These are phyloP conservation scores for Suhomyces faveliae DNA, from an alignment of 805 yeast species.

Conservation along the genomic window DNA sequence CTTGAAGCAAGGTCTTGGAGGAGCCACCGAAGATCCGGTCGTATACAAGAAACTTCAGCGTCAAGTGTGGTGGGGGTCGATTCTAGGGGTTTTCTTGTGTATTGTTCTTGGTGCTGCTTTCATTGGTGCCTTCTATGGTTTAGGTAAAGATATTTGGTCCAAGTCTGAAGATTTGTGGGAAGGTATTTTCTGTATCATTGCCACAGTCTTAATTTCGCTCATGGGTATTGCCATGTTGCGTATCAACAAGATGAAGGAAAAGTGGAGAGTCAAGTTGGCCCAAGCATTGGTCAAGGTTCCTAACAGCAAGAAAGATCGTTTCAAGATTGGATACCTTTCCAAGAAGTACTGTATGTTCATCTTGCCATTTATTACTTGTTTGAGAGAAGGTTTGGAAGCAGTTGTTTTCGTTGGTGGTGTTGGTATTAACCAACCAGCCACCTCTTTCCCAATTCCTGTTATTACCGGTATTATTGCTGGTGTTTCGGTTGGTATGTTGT, in stretches of 20 bases:
- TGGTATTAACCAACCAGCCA: constrained; percentile 45
- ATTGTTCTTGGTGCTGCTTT: constrained; percentile 85
- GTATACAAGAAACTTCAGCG: constrained; percentile 60
- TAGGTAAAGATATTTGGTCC: constrained; percentile 82
- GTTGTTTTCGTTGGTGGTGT: constrained; percentile 48
- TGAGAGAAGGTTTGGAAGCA: constrained; percentile 34
- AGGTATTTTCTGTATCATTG: constrained; percentile 89
- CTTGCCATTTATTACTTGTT: constrained; percentile 25
- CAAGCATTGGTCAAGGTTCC: constrained; percentile 69
- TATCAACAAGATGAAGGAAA: constrained; percentile 92
- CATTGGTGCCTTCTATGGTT: constrained; percentile 87
- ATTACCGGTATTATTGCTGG: constrained; percentile 84
- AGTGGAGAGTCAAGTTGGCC: constrained; percentile 96
- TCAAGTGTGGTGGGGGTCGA: constrained; percentile 88
- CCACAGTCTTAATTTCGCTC: constrained; percentile 80
- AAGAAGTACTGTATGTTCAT: constrained; percentile 27
- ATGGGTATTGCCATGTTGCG: constrained; percentile 98
- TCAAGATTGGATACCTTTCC: constrained; percentile 32
- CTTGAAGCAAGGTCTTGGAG: constrained; percentile 82
- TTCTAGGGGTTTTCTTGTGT: constrained; percentile 74
- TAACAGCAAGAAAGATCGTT: constrained; percentile 46
- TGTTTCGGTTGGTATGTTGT: constrained; percentile 58
- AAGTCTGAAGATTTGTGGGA: constrained; percentile 93
- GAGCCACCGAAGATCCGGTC: constrained; percentile 42
- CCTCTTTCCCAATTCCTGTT: constrained; percentile 92